These are phyloP conservation scores for Calonectria fujianensis DNA, from an alignment of 2,329 filamentous ascomycete genomes.

Conservation along the genomic window DNA sequence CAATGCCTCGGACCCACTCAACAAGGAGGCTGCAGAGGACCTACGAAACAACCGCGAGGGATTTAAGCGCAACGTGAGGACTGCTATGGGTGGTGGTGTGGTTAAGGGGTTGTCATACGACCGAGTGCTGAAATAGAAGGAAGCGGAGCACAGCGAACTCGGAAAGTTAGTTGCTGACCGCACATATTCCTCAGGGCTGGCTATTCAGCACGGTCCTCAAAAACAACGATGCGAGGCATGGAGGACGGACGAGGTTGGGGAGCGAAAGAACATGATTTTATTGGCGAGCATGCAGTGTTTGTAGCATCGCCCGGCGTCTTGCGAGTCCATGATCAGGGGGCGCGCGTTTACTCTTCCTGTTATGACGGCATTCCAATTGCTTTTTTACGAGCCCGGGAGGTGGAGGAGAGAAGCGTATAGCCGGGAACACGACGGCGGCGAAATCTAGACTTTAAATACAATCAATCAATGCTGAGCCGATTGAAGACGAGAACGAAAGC, in stretches of 20 bases:
- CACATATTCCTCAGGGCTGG: constrained; percentile 26
- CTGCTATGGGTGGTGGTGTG: constrained; percentile 86
- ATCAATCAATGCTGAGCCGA: constrained; percentile 27
- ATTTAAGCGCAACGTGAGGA: constrained; percentile 93
- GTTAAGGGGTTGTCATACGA: constrained; percentile 86
- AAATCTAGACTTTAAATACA: constrained; percentile 33
- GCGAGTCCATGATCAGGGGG: constrained; percentile 45
- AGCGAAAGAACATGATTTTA: constrained; percentile 31
- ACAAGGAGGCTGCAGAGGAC: constrained; percentile 98
- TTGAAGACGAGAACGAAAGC: constrained; percentile 10
- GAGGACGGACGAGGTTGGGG: constrained; percentile 21
- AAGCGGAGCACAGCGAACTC: constrained; percentile 36
- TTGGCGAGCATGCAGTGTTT: constrained; percentile 39
- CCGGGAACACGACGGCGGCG: constrained; percentile 10
- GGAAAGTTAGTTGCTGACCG: constrained; percentile 29
- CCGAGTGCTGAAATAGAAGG: constrained; percentile 79
- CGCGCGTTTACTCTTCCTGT: constrained; percentile 40
- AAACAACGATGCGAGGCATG: constrained; percentile 14
- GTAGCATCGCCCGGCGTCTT: constrained; percentile 43
- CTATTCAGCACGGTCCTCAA: constrained; percentile 16
- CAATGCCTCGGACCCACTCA: constrained; percentile 97
- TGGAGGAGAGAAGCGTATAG: constrained; percentile 11
- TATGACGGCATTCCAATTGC: constrained; percentile 37
- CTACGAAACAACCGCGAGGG: constrained; percentile 88
- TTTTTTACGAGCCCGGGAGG: constrained; percentile 22